These are phyloP conservation scores for Nelumbo lutea DNA, from an alignment of 164 flowering plant genomes.

Conservation along the genomic window DNA sequence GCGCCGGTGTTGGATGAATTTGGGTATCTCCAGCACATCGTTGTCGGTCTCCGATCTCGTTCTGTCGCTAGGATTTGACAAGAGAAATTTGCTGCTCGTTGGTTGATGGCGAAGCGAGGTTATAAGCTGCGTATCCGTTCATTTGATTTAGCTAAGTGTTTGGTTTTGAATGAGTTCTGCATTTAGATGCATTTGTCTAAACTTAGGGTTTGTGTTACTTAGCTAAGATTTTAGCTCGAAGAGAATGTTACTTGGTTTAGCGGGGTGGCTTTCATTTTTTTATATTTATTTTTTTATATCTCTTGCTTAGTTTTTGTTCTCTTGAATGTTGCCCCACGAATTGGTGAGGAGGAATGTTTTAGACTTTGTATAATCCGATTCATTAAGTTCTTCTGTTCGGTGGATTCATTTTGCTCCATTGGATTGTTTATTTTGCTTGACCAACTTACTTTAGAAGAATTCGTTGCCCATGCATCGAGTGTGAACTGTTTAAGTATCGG, in stretches of 20 bases:
- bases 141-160: constrained; percentile 7
- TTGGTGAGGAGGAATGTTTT: neutral
- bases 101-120: constrained; percentile 69
- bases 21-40: neutral
- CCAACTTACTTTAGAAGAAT: constrained; percentile 59
- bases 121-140: constrained; percentile 84
- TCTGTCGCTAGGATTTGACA: neutral
- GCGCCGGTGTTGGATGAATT: neutral
- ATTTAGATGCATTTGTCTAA: constrained; percentile 3
- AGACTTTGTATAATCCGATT: neutral
- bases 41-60: neutral
- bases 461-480: constrained; percentile 68
- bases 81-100: neutral
- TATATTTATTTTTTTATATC: no score
- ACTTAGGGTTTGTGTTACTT: constrained; percentile 1
- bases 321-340: neutral
- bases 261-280: neutral
- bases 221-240: neutral
- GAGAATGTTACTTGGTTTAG: neutral
- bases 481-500: constrained; percentile 76
- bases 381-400: neutral
- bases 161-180: constrained; percentile 7
- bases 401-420: neutral
- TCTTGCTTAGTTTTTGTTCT: neutral
- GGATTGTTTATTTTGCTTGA: constrained; percentile 37